phyloP scores from a whole-genome alignment of 1,139 yeast genomes.

The Meyerozyma sp. region DNA sequence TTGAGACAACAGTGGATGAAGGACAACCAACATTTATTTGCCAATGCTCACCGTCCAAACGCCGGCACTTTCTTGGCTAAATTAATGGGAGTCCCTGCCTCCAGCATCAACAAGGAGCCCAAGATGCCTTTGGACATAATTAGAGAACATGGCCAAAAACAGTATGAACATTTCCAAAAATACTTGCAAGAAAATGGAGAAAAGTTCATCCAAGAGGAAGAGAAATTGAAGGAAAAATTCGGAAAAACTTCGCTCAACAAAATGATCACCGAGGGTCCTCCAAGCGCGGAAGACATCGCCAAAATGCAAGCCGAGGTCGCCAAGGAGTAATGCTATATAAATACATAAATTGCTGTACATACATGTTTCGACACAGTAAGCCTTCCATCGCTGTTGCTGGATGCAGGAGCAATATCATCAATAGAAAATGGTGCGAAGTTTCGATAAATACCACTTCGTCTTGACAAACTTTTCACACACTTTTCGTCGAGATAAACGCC shows the following conservation, averaged over 20 bases:
- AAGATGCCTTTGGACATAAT: slow-evolving; percentile 89
- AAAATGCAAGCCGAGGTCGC: slow-evolving; percentile 49
- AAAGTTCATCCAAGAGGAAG: slow-evolving; percentile 75
- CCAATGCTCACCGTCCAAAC: slow-evolving; percentile 31
- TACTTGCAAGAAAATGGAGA: slow-evolving; percentile 86
- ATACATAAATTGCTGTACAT: background rate
- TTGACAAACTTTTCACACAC: too few species aligned
- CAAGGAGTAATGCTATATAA: slow-evolving; percentile 2
- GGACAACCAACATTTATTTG: slow-evolving; percentile 53
- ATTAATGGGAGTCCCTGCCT: slow-evolving; percentile 56
- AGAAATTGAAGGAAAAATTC: slow-evolving; percentile 72
- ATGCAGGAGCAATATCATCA: too few species aligned
- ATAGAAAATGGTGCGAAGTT: background rate
- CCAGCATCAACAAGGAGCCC: slow-evolving; percentile 48
- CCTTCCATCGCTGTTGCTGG: background rate
- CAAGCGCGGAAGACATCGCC: slow-evolving; percentile 81
- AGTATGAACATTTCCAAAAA: slow-evolving; percentile 78
- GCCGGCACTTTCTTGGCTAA: slow-evolving; percentile 51
- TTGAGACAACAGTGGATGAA: slow-evolving; percentile 64
- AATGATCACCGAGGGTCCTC: slow-evolving; percentile 79
- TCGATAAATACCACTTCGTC: too few species aligned
- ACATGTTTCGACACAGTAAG: background rate
- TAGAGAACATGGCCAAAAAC: slow-evolving; percentile 90
- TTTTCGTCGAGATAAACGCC: too few species aligned
- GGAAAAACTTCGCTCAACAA: slow-evolving; percentile 80